Percentiles rank a stretch among this genome's conserved stretches.
Conservation (phyloP, 140 eudicot species). For the Stevia rebaudiana region DNA sequence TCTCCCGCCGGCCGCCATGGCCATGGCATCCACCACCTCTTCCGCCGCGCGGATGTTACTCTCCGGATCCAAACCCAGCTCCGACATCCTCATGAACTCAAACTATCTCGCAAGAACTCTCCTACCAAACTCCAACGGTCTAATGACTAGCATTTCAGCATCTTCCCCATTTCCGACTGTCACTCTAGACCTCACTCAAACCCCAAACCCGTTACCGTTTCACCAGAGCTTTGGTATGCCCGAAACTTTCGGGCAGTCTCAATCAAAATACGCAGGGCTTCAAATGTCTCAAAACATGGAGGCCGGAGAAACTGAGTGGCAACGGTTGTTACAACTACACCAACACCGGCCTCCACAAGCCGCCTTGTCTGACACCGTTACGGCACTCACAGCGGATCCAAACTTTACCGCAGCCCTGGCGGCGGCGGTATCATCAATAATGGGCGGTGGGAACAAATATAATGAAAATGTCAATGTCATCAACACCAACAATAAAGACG, state of each 20-base stretch:
- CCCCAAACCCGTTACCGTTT: constrained; percentile 45
- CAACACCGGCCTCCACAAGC: constrained; percentile 6
- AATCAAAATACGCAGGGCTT: constrained; percentile 66
- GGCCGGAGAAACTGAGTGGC: constrained; percentile 4
- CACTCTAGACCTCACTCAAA: constrained; percentile 71
- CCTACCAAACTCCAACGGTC: constrained; percentile 49
- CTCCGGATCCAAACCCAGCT: constrained; percentile 68
- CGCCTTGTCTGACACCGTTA: constrained; percentile 43
- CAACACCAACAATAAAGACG: constrained; percentile 33
- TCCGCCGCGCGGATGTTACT: constrained; percentile 90
- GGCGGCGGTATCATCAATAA: constrained; percentile 49
- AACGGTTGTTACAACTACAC: not conserved
- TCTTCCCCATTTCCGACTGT: constrained; percentile 79
- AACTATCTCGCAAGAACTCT: constrained; percentile 45
- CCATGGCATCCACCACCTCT: constrained; percentile 89
- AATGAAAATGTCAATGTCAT: constrained; percentile 28
- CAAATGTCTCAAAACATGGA: constrained; percentile 51
- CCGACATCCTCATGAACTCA: constrained; percentile 51
- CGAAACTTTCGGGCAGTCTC: constrained; percentile 53
- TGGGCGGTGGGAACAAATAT: constrained; percentile 39
- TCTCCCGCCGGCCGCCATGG: constrained; percentile 85
- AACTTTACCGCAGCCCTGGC: constrained; percentile 58
- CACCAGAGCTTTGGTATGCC: constrained; percentile 33
- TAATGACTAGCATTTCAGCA: constrained; percentile 68
- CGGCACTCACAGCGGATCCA: constrained; percentile 53